Conservation (phyloP, 768 basidiomycete species). For the Tylopilus rubrobrunneus region DNA sequence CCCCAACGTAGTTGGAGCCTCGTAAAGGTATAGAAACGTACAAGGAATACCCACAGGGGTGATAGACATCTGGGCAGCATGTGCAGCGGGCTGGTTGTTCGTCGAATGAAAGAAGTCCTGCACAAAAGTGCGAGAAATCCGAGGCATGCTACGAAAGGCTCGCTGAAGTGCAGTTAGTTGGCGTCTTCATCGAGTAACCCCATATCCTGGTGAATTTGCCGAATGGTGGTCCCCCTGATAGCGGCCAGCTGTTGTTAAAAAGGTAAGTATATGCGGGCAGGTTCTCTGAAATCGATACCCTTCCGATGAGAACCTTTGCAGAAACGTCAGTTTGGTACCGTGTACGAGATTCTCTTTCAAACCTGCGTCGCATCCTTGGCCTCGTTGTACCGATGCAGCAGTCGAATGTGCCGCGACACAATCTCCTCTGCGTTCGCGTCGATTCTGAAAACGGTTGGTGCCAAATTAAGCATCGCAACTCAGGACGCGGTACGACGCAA, state of each 20-base stretch:
- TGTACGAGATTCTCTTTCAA: not conserved
- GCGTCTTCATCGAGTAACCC: conserved; percentile 59
- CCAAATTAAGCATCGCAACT: not conserved
- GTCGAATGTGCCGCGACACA: conserved; percentile 63
- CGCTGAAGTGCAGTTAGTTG: conserved; percentile 12
- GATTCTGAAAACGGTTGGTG: conserved; percentile 26
- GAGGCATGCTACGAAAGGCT: not conserved
- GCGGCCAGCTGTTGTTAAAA: conserved; percentile 57
- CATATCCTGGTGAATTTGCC: conserved; percentile 73
- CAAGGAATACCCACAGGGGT: conserved; percentile 11
- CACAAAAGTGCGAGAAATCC: not conserved
- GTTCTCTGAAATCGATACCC: conserved; percentile 39
- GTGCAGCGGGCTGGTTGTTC: conserved; percentile 32
- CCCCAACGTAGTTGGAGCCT: conserved; percentile 56
- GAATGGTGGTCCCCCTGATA: conserved; percentile 63
- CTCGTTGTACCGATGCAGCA: conserved; percentile 76
- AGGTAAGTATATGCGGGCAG: conserved; percentile 9
- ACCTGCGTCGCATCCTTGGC: conserved; percentile 83
- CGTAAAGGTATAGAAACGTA: conserved; percentile 10
- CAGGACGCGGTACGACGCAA: not conserved
- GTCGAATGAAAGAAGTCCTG: conserved; percentile 15
- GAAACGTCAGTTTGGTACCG: not conserved
- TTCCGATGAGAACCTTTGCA: conserved; percentile 71
- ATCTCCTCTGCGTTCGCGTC: conserved; percentile 52
- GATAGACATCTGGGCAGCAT: conserved; percentile 25